Conservation (phyloP, 169 alveolate genomes). For the Cyclospora cayetanensis region DNA sequence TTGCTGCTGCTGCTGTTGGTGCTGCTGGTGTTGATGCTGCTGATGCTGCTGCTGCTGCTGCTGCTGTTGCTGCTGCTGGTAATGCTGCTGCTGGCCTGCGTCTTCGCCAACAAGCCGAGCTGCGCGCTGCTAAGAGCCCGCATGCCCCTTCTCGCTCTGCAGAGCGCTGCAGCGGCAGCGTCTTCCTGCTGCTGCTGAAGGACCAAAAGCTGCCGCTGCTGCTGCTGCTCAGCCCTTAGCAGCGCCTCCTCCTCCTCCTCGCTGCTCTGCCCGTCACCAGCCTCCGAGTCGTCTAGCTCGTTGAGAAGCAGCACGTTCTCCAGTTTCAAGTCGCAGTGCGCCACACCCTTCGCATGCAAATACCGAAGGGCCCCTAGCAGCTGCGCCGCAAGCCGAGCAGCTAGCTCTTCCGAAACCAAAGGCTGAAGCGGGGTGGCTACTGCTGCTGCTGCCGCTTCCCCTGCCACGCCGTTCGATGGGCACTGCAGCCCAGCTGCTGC, state of each 20-base stretch:
- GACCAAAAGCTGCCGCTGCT: conserved; percentile 45
- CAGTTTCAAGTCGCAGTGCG: conserved; percentile 82
- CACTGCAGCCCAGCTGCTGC: not conserved
- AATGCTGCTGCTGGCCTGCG: not conserved
- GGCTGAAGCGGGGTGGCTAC: conserved; percentile 19
- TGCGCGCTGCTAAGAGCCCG: not conserved
- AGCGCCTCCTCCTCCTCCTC: conserved; percentile 40
- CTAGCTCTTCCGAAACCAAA: conserved; percentile 42
- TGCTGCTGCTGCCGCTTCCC: too few species aligned
- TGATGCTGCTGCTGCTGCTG: conserved; percentile 29
- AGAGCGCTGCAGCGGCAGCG: not conserved
- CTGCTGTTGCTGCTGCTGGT: conserved; percentile 25
- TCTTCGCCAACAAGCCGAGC: too few species aligned
- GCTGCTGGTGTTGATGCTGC: not conserved
- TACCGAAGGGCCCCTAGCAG: conserved; percentile 78
- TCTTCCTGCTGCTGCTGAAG: conserved; percentile 37
- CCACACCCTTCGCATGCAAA: conserved; percentile 77
- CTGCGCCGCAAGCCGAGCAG: conserved; percentile 77
- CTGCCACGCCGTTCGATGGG: not conserved
- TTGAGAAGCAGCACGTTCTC: conserved; percentile 76
- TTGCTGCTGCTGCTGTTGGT: conserved; percentile 8
- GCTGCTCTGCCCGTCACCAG: conserved; percentile 25
- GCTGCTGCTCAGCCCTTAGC: conserved; percentile 47
- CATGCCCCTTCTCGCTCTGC: conserved; percentile 23
- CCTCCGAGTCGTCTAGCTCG: conserved; percentile 62